Base-by-base conservation (phyloP, 169 alveolate species). In the Plasmodium gaboni region DNA sequence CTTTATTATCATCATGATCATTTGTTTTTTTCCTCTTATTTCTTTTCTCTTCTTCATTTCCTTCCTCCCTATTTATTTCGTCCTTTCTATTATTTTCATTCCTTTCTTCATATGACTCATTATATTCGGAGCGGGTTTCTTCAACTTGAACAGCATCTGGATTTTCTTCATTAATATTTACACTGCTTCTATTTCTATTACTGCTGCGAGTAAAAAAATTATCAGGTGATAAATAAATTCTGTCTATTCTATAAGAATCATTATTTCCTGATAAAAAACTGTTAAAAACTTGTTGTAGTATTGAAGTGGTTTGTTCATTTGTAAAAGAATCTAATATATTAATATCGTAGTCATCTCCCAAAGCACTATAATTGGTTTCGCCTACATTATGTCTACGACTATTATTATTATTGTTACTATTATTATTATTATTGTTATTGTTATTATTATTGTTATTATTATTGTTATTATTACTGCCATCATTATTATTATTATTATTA, bases 251-350 rank as follows among this genome's bases (percentile, higher is more conserved):
- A 13, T 63, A 24, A 8, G 78, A 1, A 6, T 76, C 89, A 55
- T 28, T 76, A 63, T 13, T 48, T 9, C 89, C 76, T 22, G 59
- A n/a, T 26, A 76, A 63, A 48, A 76, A 76, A 13, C 44, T 76
- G 12, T 64, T 76, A 46, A 76, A 76, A 76, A 76, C 28, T 48
- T 76, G 63, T 38, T 76, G 89, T 48, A 76, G n/a, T 48, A 76
- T 46, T 44, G 76, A 63, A 12, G 57, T 48, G 0, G 89, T 76
- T 15, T 76, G 74, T 8, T 64, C 65, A 17, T 74, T 7, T 1
- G 73, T 44, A 76, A 76, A 57, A 1, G 68, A 65, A 2, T 65
- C 89, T 12, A 76, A 32, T n/a, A 24, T 3, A 13, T 64, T 76
- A 17, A 48, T 19, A 5, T 76, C 78, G 59, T 64, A 50, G 19